A percentile compares a stretch with the other conserved stretches of the same genome.
Evolutionary conservation across 805 yeast genomes (phyloP).

Genomic region (Starmerella apicola): DNA sequence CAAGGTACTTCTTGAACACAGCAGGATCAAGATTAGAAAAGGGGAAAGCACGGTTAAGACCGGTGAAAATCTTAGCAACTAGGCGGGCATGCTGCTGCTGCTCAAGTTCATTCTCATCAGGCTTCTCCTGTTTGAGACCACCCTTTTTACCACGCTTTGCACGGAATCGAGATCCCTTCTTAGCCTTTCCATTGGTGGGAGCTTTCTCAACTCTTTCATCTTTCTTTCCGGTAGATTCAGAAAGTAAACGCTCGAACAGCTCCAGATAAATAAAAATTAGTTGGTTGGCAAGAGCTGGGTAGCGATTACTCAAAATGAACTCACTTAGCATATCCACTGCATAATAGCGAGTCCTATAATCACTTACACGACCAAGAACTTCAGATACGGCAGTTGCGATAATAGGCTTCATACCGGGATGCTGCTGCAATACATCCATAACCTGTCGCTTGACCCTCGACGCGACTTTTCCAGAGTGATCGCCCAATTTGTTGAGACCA

Average conservation of each 20-base stretch:
- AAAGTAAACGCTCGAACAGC: slow-evolving; percentile 68
- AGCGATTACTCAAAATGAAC: slow-evolving; percentile 70
- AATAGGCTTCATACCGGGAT: slow-evolving; percentile 88
- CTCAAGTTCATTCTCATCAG: slow-evolving; percentile 25
- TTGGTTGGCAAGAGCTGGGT: slow-evolving; percentile 68
- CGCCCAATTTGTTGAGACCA: slow-evolving; percentile 92
- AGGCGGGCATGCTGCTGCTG: slow-evolving; percentile 74
- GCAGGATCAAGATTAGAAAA: slow-evolving; percentile 62
- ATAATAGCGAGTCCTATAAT: slow-evolving; percentile 80
- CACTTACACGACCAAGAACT: slow-evolving; percentile 55
- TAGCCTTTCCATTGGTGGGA: slow-evolving; percentile 18
- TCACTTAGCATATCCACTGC: slow-evolving; percentile 82
- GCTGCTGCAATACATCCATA: slow-evolving; percentile 71
- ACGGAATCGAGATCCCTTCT: slow-evolving; percentile 44
- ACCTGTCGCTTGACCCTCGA: slow-evolving; percentile 77
- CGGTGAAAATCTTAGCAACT: slow-evolving; percentile 84
- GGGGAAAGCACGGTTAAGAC: slow-evolving; percentile 92
- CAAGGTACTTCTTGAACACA: slow-evolving; percentile 58
- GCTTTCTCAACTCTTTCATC: slow-evolving; percentile 27
- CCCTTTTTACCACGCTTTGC: slow-evolving; percentile 76
- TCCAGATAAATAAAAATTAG: slow-evolving; percentile 76
- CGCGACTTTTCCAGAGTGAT: slow-evolving; percentile 76
- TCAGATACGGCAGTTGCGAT: slow-evolving; percentile 72
- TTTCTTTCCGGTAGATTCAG: slow-evolving; percentile 36
- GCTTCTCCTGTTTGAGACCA: slow-evolving; percentile 31